phyloP scores from a whole-genome alignment of 345 rosid species.

The Erucastrum elatum region DNA sequence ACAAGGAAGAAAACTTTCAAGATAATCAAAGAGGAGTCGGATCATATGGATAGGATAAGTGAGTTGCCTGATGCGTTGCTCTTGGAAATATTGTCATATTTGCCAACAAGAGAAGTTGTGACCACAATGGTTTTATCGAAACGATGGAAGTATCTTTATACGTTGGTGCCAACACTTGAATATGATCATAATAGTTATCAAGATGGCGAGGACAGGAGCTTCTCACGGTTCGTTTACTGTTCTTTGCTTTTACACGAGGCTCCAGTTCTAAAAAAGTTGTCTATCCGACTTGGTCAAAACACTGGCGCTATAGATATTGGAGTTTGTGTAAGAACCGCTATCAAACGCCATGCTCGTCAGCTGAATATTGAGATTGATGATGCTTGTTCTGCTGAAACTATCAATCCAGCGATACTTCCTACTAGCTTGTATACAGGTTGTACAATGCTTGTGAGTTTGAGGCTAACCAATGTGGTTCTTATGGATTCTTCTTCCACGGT shows the following conservation, averaged over 20 bases:
- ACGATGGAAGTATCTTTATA: conserved; percentile 15
- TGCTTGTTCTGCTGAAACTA: neutral
- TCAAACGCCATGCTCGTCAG: neutral
- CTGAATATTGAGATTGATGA: neutral
- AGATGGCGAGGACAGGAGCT: neutral
- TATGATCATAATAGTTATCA: neutral
- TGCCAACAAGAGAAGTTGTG: neutral
- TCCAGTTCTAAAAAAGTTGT: neutral
- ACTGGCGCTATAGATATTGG: neutral
- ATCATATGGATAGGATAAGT: conserved; percentile 8
- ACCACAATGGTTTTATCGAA: conserved; percentile 22
- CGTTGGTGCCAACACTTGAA: neutral
- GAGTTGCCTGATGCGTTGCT: neutral
- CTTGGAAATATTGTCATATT: neutral
- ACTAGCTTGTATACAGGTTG: conserved; percentile 1
- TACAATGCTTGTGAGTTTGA: conserved; percentile 4
- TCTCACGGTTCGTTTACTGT: conserved; percentile 1
- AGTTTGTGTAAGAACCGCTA: neutral
- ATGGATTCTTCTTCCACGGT: neutral
- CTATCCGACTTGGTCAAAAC: neutral
- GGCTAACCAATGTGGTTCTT: neutral
- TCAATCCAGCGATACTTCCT: neutral
- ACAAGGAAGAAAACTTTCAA: neutral
- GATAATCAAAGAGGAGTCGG: neutral
- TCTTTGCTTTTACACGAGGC: conserved; percentile 5